A percentile compares a stretch with the other conserved stretches of the same genome.
Conservation (phyloP, 257 asterid species). For the Nicotiana obtusifolia region DNA sequence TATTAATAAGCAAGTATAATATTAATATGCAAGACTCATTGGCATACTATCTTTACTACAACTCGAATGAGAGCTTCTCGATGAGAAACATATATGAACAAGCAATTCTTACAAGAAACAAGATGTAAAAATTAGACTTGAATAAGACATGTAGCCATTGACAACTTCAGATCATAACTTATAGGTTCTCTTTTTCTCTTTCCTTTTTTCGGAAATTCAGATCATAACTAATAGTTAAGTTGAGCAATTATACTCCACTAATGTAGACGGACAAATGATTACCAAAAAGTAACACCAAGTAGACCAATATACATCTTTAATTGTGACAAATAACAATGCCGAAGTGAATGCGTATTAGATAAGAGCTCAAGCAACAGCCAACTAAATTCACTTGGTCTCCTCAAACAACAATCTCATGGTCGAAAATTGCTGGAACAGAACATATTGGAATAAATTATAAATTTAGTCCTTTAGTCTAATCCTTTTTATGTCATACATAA, state of each 20-base stretch:
- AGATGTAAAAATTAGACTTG: neutral
- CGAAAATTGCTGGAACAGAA: neutral
- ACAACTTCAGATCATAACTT: neutral
- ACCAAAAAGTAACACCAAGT: neutral
- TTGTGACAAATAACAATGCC: neutral
- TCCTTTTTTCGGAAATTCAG: too few species aligned
- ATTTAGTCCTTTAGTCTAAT: neutral
- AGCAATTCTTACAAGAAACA: neutral
- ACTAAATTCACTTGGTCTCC: neutral
- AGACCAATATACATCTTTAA: too few species aligned
- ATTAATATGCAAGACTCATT: too few species aligned
- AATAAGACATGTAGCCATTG: neutral
- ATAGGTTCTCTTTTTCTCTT: too few species aligned
- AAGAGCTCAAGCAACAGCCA: neutral
- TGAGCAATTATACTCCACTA: neutral
- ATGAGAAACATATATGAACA: neutral
- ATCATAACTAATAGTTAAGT: neutral
- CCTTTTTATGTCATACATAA: neutral
- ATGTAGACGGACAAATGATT: neutral
- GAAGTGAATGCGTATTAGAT: neutral
- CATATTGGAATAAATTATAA: neutral
- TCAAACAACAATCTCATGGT: neutral
- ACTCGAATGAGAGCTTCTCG: neutral
- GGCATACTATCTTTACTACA: neutral
- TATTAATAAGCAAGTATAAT: neutral